Conservation (phyloP, 75 land plant genomes). For the Cunninghamia lanceolata region DNA sequence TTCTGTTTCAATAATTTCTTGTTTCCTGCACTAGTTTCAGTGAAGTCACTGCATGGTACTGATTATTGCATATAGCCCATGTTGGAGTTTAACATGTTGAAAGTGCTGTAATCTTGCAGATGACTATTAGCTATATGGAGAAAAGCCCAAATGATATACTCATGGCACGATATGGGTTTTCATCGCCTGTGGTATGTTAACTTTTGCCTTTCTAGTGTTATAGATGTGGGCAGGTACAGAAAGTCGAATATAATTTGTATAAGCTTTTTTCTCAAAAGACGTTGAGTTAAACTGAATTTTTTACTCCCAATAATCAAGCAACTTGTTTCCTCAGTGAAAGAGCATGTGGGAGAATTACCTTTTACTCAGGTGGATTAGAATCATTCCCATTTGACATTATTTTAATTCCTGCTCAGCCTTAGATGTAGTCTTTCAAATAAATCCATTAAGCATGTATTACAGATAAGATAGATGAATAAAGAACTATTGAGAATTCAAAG, state of each 20-base stretch:
- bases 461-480: neutral
- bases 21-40: neutral
- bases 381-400: neutral
- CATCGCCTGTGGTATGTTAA: constrained; percentile 66
- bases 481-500: neutral
- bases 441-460: neutral
- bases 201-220: neutral
- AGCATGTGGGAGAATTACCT: neutral
- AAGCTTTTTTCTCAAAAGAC: neutral
- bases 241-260: neutral
- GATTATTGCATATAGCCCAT: neutral
- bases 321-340: neutral
- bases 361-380: neutral
- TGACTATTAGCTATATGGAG: constrained; percentile 86
- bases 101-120: constrained; percentile 43
- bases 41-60: neutral
- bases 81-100: neutral
- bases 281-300: neutral
- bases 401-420: neutral
- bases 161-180: constrained; percentile 91
- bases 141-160: constrained; percentile 46
- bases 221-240: neutral
- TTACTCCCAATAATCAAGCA: neutral
- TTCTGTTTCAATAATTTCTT: neutral
- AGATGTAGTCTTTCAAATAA: neutral